Evolutionary conservation across 2,329 filamentous ascomycete species (phyloP), one percentile per base, ranked within the genome.

Genomic region (Neonectria sp.): DNA sequence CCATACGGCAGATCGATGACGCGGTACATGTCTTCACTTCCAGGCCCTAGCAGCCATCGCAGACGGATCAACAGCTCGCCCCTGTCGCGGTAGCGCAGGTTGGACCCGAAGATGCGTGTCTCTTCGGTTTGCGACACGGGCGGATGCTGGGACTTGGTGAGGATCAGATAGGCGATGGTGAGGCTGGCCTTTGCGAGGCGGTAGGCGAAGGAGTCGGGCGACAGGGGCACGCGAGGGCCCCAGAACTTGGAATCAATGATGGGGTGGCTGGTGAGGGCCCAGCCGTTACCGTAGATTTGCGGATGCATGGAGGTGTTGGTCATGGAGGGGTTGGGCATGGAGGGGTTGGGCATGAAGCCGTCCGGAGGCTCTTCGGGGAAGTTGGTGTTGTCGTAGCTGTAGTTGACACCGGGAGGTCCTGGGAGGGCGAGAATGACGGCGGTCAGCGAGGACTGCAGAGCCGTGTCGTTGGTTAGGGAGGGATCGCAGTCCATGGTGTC

Each of bases 1-100:
- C 74, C 74, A 29, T 75, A 76, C 0, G 73, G 73, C 1, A 76
- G 31, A 56, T 76, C 71, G 21, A 75, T 68, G n/a, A 74, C 74
- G 17, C 70, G 70, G 31, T 72, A 65, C 63, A 75, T 75, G 52
- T 76, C 68, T 12, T 64, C 49, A 3, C 43, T 61, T 3, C 74
- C 74, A 0, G 74, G 73, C 0, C 74, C 74, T 6, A 76, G 62
- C 0, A 76, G 68, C 71, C 71, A 76, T 15, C 74, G 71, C 2
- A 76, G 11, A 2, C 72, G 72, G 3, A 67, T 73, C n/a, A 76
- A 59, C 62, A 76, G 60, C 11, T 76, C 74, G 9, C 75, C 68
- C 8, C 68, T 68, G 1, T 68, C 65, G 0, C 65, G 59, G 3
- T 70, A 73, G 29, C 66, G 62, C 13, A 76, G 53, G 2, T 61